Evolutionary conservation across 768 basidiomycete genomes (phyloP).

Genomic region (Leccinum olivaceopallidum): DNA sequence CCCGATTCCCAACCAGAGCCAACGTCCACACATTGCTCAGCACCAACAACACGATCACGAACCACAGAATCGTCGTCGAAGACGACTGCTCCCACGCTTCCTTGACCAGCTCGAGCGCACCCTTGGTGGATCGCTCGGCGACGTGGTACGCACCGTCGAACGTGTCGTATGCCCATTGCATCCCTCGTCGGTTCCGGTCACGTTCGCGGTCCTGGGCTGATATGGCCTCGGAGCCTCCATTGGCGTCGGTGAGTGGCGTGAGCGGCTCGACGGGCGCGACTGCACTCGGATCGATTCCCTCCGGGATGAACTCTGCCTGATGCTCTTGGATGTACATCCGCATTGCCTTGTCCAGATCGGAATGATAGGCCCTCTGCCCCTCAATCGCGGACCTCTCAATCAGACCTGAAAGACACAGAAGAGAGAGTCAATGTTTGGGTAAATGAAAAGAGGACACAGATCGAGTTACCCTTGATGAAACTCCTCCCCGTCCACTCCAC

Average conservation of each 20-base stretch:
- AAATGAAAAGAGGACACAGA: not conserved
- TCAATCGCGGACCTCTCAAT: conserved; percentile 91
- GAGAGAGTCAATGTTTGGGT: not conserved
- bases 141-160: conserved; percentile 76
- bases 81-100: conserved; percentile 82
- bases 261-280: conserved; percentile 49
- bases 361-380: conserved; percentile 87
- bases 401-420: conserved; percentile 57
- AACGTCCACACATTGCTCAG: conserved; percentile 78
- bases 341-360: conserved; percentile 82
- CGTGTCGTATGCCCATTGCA: conserved; percentile 91
- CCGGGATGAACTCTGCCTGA: conserved; percentile 85
- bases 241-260: conserved; percentile 21
- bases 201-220: conserved; percentile 46
- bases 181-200: conserved; percentile 66
- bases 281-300: conserved; percentile 64
- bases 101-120: conserved; percentile 72
- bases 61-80: conserved; percentile 68
- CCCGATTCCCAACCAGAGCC: conserved; percentile 47
- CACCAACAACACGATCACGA: conserved; percentile 71
- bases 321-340: conserved; percentile 87
- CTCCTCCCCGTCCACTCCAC: conserved; percentile 97
- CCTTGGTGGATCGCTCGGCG: conserved; percentile 65
- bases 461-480: conserved; percentile 82
- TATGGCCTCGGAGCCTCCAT: conserved; percentile 10